Base-by-base conservation (phyloP, 768 basidiomycete genomes). In the Lactarius pseudohatsudake region DNA sequence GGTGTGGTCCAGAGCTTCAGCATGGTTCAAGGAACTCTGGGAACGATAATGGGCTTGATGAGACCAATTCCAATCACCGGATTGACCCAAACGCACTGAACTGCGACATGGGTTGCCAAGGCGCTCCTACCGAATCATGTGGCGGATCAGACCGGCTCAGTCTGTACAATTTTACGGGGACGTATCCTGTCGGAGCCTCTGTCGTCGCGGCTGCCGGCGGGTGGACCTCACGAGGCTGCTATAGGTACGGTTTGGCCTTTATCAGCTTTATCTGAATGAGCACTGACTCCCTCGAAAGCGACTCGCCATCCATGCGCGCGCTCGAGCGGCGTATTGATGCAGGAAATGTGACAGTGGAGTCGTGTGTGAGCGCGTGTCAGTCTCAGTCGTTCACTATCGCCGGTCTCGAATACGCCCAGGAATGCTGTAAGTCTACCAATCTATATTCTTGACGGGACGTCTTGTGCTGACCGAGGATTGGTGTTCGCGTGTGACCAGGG, bases 61-160 rank as follows among this genome's bases (percentile, higher is more conserved):
- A n/a, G 16, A 54, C 28, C 4, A 18, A 54, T 4, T 22, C n/a
- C n/a, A 26, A 55, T 3, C 50, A 40, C 45, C 26, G 38, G 7
- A 4, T 4, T 18, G 7, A 38, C 26, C 62, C 62, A 20, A n/a
- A 36, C 38, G n/a, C 1, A 4, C 10, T 5, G 11, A 32, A 40
- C 7, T 68, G 59, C 45, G 53, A 57, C 45, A 18, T 64, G 32
- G 56, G 60, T 43, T 63, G 65, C 50, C 41, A 61, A n/a, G 68
- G 68, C 32, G 34, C 57, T 57, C 18, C 20, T 0, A 32, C 10
- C 13, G 65, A 66, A 43, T 13, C 41, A 2, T 65, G 60, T 45
- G 57, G 47, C n/a, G 60, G 67, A 10, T n/a, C 60, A 22, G 40
- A 18, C 26, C 15, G 40, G 40, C 18, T 62, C 11, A 18, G 53